Evolutionary conservation across 768 basidiomycete genomes (phyloP).

Genomic region (Paxillus involutus): DNA sequence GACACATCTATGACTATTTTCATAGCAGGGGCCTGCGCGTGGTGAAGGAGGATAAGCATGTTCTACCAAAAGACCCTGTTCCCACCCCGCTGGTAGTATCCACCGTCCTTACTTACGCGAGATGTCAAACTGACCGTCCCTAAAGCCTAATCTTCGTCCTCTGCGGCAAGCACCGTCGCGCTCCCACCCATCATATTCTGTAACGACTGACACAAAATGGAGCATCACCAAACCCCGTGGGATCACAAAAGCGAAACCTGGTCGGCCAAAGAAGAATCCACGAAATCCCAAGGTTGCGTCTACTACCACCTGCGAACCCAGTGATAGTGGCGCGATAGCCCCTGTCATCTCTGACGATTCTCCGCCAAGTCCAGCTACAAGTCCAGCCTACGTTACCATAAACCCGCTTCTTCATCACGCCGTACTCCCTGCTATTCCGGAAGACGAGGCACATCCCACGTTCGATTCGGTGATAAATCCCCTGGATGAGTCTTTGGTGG

Average conservation of each 20-base stretch:
- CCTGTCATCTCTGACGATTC: conserved; percentile 5
- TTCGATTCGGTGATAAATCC: conserved; percentile 21
- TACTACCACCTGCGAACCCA: conserved; percentile 2
- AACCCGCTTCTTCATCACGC: conserved; percentile 26
- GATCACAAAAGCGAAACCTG: conserved; percentile 30
- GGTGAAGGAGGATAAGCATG: conserved; percentile 62
- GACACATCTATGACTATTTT: conserved; percentile 80
- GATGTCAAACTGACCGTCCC: conserved; percentile 10
- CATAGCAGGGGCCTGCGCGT: conserved; percentile 63
- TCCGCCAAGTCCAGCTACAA: conserved; percentile 7
- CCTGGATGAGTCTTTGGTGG: conserved; percentile 24
- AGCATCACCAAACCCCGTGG: conserved; percentile 22
- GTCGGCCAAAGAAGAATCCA: conserved; percentile 27
- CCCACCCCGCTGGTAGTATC: conserved; percentile 21
- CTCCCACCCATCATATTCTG: conserved; percentile 18
- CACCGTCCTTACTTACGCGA: conserved; percentile 2
- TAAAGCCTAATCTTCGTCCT: conserved; percentile 32
- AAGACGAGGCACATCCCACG: conserved; percentile 2
- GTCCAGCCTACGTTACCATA: conserved; percentile 16
- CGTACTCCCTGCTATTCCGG: not conserved
- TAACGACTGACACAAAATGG: conserved; percentile 14
- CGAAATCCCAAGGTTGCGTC: conserved; percentile 6
- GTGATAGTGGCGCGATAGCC: not conserved
- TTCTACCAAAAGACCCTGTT: conserved; percentile 21
- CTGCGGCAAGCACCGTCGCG: conserved; percentile 25